These are phyloP conservation scores for Podila epigama DNA, from an alignment of 192 early-diverging fungal genomes.

Conservation along the genomic window DNA sequence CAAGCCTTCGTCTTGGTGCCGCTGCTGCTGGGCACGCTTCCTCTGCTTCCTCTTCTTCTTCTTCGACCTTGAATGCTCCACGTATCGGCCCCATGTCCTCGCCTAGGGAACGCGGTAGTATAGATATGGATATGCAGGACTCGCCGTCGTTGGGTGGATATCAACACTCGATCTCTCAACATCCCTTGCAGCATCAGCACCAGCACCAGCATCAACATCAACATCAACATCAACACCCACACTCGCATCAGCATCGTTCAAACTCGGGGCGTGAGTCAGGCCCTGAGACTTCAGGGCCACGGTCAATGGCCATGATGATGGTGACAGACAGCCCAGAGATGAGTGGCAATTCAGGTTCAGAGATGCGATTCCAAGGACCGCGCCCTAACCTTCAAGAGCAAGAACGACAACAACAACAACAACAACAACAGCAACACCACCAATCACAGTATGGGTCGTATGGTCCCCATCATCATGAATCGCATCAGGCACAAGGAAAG, in stretches of 20 bases:
- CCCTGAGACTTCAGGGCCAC: not conserved
- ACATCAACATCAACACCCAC: not conserved
- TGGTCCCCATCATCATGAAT: no score
- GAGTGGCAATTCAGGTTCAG: no score
- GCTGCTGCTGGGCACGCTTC: not conserved
- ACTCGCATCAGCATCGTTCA: not conserved
- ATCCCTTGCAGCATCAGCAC: no score
- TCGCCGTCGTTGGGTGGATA: no score
- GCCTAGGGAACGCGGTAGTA: not conserved
- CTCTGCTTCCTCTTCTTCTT: constrained; percentile 11
- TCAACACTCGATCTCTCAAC: no score
- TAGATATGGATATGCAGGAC: constrained; percentile 33
- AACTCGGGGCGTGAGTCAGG: not conserved
- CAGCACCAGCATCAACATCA: not conserved
- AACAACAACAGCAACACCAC: not conserved
- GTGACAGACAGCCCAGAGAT: not conserved
- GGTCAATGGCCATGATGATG: not conserved
- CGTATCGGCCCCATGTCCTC: not conserved
- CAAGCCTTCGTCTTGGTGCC: not conserved
- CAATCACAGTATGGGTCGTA: no score
- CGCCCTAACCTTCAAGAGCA: not conserved
- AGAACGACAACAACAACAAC: not conserved
- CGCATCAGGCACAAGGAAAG: no score
- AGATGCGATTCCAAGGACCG: not conserved
- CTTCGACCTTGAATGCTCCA: no score